These are phyloP conservation scores for Hirschioporus abietinus DNA, from an alignment of 768 basidiomycete species.

Conservation along the genomic window DNA sequence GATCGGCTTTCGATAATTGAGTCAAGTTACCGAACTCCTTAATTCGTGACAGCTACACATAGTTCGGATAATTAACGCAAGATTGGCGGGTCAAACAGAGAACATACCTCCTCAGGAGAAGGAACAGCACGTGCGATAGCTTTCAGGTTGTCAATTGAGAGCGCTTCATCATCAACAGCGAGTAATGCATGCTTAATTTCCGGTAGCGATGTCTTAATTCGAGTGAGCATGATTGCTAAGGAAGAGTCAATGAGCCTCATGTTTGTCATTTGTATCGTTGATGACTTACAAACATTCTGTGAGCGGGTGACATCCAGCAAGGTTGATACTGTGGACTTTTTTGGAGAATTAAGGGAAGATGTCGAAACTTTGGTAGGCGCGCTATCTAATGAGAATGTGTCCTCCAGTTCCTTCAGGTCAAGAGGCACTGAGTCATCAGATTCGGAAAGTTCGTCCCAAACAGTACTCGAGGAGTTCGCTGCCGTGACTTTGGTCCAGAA, in stretches of 20 bases:
- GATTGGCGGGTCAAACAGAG: background rate
- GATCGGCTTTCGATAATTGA: conserved; percentile 78
- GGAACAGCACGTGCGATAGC: conserved; percentile 73
- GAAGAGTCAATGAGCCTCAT: conserved; percentile 10
- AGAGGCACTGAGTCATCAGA: conserved; percentile 33
- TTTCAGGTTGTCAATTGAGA: conserved; percentile 73
- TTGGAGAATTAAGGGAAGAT: conserved; percentile 29
- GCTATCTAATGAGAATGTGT: conserved; percentile 62
- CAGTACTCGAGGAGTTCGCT: conserved; percentile 38
- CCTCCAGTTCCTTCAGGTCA: conserved; percentile 66
- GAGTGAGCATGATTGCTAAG: conserved; percentile 78
- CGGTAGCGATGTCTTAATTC: conserved; percentile 58
- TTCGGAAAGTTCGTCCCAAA: conserved; percentile 59
- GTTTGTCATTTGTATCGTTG: background rate
- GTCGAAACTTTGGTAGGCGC: conserved; percentile 35
- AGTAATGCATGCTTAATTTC: conserved; percentile 71
- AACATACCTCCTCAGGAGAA: conserved; percentile 68
- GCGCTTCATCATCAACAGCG: conserved; percentile 58
- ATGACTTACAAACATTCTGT: conserved; percentile 67
- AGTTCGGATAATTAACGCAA: conserved; percentile 1
- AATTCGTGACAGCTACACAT: conserved; percentile 53
- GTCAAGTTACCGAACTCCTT: conserved; percentile 65
- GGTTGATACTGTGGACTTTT: conserved; percentile 61
- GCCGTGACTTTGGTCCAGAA: conserved; percentile 83
- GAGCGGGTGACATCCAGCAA: conserved; percentile 77